Percentiles rank a stretch among this genome's conserved stretches.
phyloP scores from a whole-genome alignment of 495 filamentous ascomycete species.

The Tuber calosporum region DNA sequence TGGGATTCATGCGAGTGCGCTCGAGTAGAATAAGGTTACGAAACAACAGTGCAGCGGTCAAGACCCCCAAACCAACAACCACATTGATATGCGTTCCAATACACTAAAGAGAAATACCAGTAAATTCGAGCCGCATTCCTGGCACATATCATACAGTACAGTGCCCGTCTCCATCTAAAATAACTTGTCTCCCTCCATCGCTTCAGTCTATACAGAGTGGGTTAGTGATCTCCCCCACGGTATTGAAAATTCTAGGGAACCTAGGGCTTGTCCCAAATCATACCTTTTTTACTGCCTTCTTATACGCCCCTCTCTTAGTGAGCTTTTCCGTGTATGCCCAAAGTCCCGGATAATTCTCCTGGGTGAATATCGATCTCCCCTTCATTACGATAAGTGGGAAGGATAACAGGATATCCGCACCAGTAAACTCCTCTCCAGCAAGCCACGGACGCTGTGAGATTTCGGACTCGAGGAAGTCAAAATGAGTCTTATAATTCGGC shows the following conservation, averaged over 20 bases:
- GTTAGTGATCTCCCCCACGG: not conserved
- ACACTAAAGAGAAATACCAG: not conserved
- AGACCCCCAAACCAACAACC: not conserved
- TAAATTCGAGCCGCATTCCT: not conserved
- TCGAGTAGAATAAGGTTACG: not conserved
- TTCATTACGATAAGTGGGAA: conserved; percentile 60
- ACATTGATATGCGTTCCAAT: conserved; percentile 1
- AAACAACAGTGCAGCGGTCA: not conserved
- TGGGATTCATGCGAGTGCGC: not conserved
- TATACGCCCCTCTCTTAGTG: conserved; percentile 57
- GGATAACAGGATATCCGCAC: conserved; percentile 72
- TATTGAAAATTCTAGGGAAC: not conserved
- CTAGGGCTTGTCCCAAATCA: conserved; percentile 3
- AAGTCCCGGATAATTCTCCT: conserved; percentile 54
- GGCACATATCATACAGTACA: not conserved
- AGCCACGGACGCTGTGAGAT: conserved; percentile 61
- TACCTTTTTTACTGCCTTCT: conserved; percentile 45
- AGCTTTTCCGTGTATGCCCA: conserved; percentile 58
- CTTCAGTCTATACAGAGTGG: conserved; percentile 15
- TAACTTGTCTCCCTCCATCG: conserved; percentile 15
- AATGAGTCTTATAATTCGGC: conserved; percentile 57
- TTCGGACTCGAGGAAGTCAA: conserved; percentile 66
- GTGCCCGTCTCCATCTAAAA: not conserved
- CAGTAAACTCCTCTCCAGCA: conserved; percentile 63
- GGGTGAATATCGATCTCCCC: conserved; percentile 44